phyloP scores from a whole-genome alignment of 139 green algal species.

The Picochlorum costavermella region DNA sequence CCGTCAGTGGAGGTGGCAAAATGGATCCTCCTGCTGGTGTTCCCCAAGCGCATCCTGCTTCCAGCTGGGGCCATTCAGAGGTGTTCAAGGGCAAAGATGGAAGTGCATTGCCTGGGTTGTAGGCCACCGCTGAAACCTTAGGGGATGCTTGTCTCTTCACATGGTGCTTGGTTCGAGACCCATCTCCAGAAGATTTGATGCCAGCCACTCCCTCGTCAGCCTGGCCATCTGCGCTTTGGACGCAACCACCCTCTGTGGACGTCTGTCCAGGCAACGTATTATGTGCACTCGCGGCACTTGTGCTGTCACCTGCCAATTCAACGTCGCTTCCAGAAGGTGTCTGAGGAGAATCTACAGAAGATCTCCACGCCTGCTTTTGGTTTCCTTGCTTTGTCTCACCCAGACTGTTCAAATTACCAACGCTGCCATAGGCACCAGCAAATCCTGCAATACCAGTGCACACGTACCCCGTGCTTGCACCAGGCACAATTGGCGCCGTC shows the following conservation, averaged over 20 bases:
- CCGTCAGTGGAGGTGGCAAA: conserved; percentile 9
- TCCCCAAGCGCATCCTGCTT: conserved; percentile 29
- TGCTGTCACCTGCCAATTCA: conserved; percentile 12
- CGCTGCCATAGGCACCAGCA: not conserved
- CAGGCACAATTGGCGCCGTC: conserved; percentile 5
- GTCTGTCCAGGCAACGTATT: not conserved
- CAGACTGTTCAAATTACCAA: not conserved
- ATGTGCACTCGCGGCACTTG: conserved; percentile 2
- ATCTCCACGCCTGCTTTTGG: not conserved
- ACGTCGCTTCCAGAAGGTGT: conserved; percentile 13
- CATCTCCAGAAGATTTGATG: not conserved
- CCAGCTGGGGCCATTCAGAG: conserved; percentile 20
- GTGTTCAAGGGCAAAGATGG: not conserved
- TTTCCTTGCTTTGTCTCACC: not conserved
- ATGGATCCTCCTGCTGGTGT: conserved; percentile 24
- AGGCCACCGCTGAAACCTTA: conserved; percentile 1
- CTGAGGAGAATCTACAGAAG: conserved; percentile 17
- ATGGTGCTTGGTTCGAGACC: not conserved
- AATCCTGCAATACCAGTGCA: not conserved
- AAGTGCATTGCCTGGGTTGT: conserved; percentile 8
- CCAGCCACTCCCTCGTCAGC: not conserved
- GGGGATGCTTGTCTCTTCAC: not conserved
- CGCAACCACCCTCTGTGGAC: not conserved
- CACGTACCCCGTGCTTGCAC: not conserved
- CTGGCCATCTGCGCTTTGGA: not conserved